A percentile compares a stretch with the other conserved stretches of the same genome.
phyloP scores from a whole-genome alignment of 768 basidiomycete species.

The Boletus rex-veris region DNA sequence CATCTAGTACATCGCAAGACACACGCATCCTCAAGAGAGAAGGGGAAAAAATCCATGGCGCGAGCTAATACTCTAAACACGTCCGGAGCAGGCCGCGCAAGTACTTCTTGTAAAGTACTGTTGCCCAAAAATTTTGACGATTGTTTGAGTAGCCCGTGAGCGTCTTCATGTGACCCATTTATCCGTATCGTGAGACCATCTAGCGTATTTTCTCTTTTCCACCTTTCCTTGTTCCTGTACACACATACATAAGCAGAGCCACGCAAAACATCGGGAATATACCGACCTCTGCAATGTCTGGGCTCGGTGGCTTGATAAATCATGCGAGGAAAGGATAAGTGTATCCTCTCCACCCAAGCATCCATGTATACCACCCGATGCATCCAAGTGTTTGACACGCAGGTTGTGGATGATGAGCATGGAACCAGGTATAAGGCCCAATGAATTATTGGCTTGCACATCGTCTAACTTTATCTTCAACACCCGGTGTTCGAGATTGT shows the following conservation, averaged over 20 bases:
- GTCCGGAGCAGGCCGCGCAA: constrained; percentile 30
- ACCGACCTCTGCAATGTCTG: constrained; percentile 23
- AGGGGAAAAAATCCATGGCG: constrained; percentile 55
- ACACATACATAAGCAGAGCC: neutral
- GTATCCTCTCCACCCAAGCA: constrained; percentile 28
- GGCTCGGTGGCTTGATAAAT: constrained; percentile 13
- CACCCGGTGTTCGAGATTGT: constrained; percentile 47
- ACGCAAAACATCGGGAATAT: neutral
- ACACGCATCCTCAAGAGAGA: constrained; percentile 45
- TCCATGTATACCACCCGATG: constrained; percentile 18
- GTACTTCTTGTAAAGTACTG: constrained; percentile 39
- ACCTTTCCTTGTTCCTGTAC: constrained; percentile 34
- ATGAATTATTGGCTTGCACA: constrained; percentile 40
- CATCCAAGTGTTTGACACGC: constrained; percentile 35
- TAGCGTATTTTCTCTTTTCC: constrained; percentile 24
- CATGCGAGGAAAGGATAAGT: constrained; percentile 19
- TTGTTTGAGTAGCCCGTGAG: neutral
- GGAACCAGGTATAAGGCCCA: constrained; percentile 37
- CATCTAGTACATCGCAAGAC: constrained; percentile 52
- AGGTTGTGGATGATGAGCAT: constrained; percentile 51
- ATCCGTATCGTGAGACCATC: too few species aligned
- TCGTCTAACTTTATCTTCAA: constrained; percentile 52
- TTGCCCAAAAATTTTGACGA: neutral
- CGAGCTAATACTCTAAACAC: constrained; percentile 47
- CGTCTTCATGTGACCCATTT: neutral